Evolutionary conservation across 805 yeast genomes (phyloP), one percentile per base, ranked within the genome.

Genomic region (Metschnikowia orientalis): DNA sequence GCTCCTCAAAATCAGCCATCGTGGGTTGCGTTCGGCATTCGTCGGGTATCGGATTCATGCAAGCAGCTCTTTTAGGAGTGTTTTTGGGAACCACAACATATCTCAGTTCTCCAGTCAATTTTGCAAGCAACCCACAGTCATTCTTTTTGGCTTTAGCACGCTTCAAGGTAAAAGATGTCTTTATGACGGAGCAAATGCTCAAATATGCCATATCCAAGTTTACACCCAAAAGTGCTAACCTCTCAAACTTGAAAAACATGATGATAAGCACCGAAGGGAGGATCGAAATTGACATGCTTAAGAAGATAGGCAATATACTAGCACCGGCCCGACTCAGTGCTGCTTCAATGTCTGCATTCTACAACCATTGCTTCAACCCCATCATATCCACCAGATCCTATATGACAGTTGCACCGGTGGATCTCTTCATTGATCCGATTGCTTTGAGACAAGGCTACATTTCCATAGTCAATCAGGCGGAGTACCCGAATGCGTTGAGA

Each of bases 401-500:
- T 56, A 71, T 90, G 71, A 79, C 88, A 6, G 79, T 87, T 33
- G 95, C 90, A 10, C 95, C 96, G 1, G 81, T 86, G 13, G 92
- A 86, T 42, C 56, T 92, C 15, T 87, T 81, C 70, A 66, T 92
- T 32, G 97, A 92, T 51, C 88, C 95, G 0, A 67, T 81, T 28
- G 90, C 95, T 0, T 67, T 92, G 37, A 71, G 97, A n/a, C 90
- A 87, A 42, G 98, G 99, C 2, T 76, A 81, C 34, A 72, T 92
- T 2, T 77, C 83, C 13, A 71, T 84, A 16, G 89, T 87, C 5
- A 81, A 84, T 45, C 90, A 87, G 8, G 73, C 73, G 4, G 82
- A 77, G 41, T 69, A 69, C 16, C 79, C 84, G 4, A 70, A 73
- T 44, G 86, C 88, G 0, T 61, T 92, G 32, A 81, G 79, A 36